These are phyloP conservation scores for Syzygium syzygioides DNA, from an alignment of 441 rosid genomes.

Conservation along the genomic window DNA sequence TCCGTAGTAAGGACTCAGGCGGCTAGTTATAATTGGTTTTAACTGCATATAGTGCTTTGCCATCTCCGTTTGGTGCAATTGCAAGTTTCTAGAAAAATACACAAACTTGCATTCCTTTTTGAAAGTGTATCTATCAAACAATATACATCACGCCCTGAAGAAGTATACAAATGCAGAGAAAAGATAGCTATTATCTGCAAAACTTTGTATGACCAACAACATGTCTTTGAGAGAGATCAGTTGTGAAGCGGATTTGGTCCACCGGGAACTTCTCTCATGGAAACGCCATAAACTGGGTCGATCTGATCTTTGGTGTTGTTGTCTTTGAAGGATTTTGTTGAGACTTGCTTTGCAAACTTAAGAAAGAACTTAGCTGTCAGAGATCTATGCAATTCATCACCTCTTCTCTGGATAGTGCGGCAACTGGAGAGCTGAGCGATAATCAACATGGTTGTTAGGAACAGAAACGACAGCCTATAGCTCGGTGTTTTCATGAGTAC, in stretches of 20 bases:
- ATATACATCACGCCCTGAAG: constrained; percentile 7
- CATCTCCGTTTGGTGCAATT: background rate
- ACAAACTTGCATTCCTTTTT: constrained; percentile 7
- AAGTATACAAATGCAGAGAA: background rate
- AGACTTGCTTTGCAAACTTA: constrained; percentile 18
- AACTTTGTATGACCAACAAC: constrained; percentile 2
- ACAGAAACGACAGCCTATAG: constrained; percentile 11
- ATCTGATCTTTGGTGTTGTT: constrained; percentile 12
- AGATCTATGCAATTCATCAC: constrained; percentile 7
- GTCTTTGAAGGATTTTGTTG: constrained; percentile 21
- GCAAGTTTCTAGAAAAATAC: background rate
- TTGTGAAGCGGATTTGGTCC: constrained; percentile 60
- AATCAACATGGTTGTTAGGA: constrained; percentile 24
- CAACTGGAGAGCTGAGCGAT: constrained; percentile 24
- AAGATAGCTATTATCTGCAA: constrained; percentile 16
- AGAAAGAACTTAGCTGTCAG: background rate
- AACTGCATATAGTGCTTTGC: background rate
- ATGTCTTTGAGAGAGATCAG: constrained; percentile 13
- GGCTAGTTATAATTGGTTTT: background rate
- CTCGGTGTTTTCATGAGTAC: constrained; percentile 25
- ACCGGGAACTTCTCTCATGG: constrained; percentile 31
- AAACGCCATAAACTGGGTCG: constrained; percentile 27
- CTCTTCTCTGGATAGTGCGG: constrained; percentile 18
- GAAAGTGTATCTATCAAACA: constrained; percentile 4
- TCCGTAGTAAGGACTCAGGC: background rate